Base-by-base conservation (phyloP, 2,329 filamentous ascomycete species). In the Aspergillus oerlinghausenensis region DNA sequence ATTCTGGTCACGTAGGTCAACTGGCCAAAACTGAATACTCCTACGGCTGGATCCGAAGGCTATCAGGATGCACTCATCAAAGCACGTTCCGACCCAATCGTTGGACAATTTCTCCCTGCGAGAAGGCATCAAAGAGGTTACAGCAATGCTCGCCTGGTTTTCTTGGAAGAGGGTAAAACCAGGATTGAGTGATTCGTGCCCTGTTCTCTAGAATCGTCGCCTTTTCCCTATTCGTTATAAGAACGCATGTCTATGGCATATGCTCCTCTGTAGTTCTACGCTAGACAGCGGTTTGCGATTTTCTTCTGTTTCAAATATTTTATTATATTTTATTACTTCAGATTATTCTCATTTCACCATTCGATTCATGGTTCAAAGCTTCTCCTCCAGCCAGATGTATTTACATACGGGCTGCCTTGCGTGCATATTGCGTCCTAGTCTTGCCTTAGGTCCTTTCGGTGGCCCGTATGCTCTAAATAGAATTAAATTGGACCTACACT, bases 111-210 rank as follows among this genome's bases (percentile, higher is more conserved):
- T 59, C 82, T 95, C 23, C 70, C 74, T 35, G 62, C 68, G 6
- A 80, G 83, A 28, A 79, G 76, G 59, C 92, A 96, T 70, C 90
- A 96, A 75, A 82, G 92, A 17, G 91, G 92, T 2, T 83, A 90
- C 60, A 96, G 91, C 76, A 90, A 89, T 63, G 88, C 88, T 47
- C 82, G 90, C 60, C 87, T 95, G 65, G 83, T 90, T 32, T 94
- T 88, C 65, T 85, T 95, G 54, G 94, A 99, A 74, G 94, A 99
- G 76, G 94, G 94, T 53, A 99, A 99, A 83, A 99, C 97, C 84
- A 90, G 94, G 72, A 95, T 96, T 69, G 94, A 99, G 62, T 79
- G 72, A 60, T 57, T 58, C 57, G 57, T 54, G 54, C 55, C 19
- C 19, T 57, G 45, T 58, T 52, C 40, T 59, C 55, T 50, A 38